Evolutionary conservation across 208 protist genomes (phyloP), one percentile per base, ranked within the genome.

Genomic region (Trypanosoma lewisi): DNA sequence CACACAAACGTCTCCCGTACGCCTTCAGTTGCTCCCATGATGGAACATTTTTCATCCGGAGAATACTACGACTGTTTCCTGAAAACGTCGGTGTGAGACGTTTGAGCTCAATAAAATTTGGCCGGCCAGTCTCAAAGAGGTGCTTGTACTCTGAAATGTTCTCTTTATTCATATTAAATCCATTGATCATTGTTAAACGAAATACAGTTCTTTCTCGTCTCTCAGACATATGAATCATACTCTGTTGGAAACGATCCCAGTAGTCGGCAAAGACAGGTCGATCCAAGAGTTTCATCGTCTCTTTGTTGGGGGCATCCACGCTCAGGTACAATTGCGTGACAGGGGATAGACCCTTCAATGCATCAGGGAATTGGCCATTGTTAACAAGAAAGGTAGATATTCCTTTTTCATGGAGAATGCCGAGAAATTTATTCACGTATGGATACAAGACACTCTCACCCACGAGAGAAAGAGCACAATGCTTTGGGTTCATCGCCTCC

Each of bases 371-470:
- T 70, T 96, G 91, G 9, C 88, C 94, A 66, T 97, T 97, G 64
- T 94, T 97, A 14, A 98, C 95, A 34, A 98, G 70, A 77, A 98
- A 98, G 9, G 94, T 87, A 12, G 89, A 97, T 42, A 97, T 96
- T 50, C 71, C 50, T 2, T 76, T 59, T 28, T 65, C 52, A 73
- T 98, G 95, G 17, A 95, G 74, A 27, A 82, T 53, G 4, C 76
- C 34, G 17, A 97, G 39, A 66, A 98, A 97, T 50, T 86, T 73
- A 77, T 98, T 98, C 62, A 98, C 93, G 53, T 97, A 79, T 1
- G 95, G 95, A 75, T 98, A 98, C 67, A 98, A 80, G 52, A 98
- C 96, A 36, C 94, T 91, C 75, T 98, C 95, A 12, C 95, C 97
- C 2, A 98, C 97, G 4, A 98, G 84, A 11, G 95, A 98, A 34